Percentiles rank a stretch among this genome's conserved stretches.
Evolutionary conservation across 2,329 filamentous ascomycete genomes (phyloP).

Genomic region (Sporothrix brunneoviolacea): DNA sequence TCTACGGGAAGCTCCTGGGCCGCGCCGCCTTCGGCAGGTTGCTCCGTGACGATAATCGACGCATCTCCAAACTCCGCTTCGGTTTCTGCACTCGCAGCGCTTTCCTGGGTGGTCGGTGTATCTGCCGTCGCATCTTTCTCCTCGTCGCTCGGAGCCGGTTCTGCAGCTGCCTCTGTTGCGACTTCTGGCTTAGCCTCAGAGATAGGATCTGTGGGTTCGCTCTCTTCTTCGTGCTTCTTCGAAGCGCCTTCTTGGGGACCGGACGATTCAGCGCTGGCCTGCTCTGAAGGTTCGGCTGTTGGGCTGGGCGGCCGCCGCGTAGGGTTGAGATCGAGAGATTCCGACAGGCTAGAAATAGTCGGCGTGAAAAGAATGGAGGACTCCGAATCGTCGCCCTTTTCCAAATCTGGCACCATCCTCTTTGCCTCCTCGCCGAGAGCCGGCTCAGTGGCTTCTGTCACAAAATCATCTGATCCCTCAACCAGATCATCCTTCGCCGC

Average conservation of each 20-base stretch:
- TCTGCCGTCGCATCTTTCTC: not conserved
- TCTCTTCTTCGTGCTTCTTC: not conserved
- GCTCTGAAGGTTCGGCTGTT: not conserved
- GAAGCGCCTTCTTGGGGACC: not conserved
- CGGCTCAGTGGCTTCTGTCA: constrained; percentile 19
- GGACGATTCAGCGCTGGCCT: not conserved
- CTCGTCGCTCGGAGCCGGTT: not conserved
- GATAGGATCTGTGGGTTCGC: not conserved
- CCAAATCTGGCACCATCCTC: constrained; percentile 13
- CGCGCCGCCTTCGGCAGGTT: constrained; percentile 12
- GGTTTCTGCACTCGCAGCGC: constrained; percentile 8
- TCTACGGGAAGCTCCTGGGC: not conserved
- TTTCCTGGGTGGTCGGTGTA: not conserved
- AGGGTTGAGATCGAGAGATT: constrained; percentile 9
- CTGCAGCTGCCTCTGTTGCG: not conserved
- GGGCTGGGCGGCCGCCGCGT: constrained; percentile 2
- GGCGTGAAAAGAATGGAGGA: constrained; percentile 23
- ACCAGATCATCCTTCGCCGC: constrained; percentile 17
- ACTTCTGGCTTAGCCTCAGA: not conserved
- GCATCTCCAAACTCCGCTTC: constrained; percentile 23
- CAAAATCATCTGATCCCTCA: constrained; percentile 15
- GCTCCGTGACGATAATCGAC: constrained; percentile 24
- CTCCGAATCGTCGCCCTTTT: constrained; percentile 23
- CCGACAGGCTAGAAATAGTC: constrained; percentile 19
- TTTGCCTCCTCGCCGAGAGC: constrained; percentile 15